Evolutionary conservation across 306 rosid genomes (phyloP), one percentile per base, ranked within the genome.

Genomic region (Senna siamea): DNA sequence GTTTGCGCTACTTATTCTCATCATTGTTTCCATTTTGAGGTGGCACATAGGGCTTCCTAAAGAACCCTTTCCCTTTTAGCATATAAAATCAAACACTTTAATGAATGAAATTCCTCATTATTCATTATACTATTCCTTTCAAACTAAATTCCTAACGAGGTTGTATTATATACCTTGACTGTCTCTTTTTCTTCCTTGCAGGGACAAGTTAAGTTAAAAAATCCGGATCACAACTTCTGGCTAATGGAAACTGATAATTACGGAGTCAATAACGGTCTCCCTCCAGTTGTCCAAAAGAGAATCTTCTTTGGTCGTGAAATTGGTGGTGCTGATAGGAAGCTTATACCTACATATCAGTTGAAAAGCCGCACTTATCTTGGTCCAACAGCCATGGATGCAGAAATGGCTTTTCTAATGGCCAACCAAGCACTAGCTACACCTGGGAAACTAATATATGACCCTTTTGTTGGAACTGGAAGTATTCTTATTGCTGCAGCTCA

Each of bases 371-470:
- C 66, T 61, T 94, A 94, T 87, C 96, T 94, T 58, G 98, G 98
- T 56, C 98, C 98, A 78, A 94, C 98, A n/a, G 98, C 98, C 73
- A 94, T 94, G 98, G 98, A 94, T 84, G 97, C 98, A 4, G 98
- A 94, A 84, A 84, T 94, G 78, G 97, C 97, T 63, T 91, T 94
- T 81, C 81, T 94, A 64, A 94, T 94, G 98, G 97, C 95, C 78
- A 94, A 94, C 76, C 98, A 94, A 84, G 97, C 95, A 43, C 83
- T 91, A 48, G 93, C 86, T 30, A 43, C 84, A 64, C 74, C 93
- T 0, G 97, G 97, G 69, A 94, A 91, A 86, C 91, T 94, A 46
- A 84, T 94, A 54, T 91, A 64, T 78, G 98, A 94, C 70, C 98
- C 98, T 63, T 94, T 94, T 41, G 96, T 88, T 78, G 98, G 98